Evolutionary conservation across 495 filamentous ascomycete species (phyloP), one percentile per base, ranked within the genome.

Genomic region (Lepraria neglecta): DNA sequence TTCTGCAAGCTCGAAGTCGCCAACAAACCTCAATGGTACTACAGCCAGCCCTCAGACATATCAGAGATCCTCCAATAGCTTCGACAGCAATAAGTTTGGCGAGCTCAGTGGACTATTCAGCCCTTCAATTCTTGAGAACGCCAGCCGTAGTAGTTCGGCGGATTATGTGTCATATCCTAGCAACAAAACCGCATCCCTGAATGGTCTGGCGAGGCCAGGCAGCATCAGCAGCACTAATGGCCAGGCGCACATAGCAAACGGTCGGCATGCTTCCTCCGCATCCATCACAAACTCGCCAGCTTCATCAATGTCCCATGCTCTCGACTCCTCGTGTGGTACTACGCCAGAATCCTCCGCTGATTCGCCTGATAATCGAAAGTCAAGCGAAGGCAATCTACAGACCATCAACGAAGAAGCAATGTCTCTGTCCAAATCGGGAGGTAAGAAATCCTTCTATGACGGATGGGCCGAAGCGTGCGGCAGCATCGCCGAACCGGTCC

Each of bases 321-420:
- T 67, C 28, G 62, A 65, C 64, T 96, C 91, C n/a, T 98, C 94
- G 6, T 91, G 83, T 67, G 91, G 90, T 24, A 90, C 87, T n/a
- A 87, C 84, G 17, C 87, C 87, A 3, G 86, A 89, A 65, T 84
- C 87, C 15, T 81, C 76, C 45, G 70, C 78, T 31, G 81, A 83
- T 63, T 83, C 81, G 46, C 83, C 82, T 9, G 70, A 70, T 14
- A 52, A 60, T 40, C 62, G 60, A 19, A 69, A 69, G 50, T 40
- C 30, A 38, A 59, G 55, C 48, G 68, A 68, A 27, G 47, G 54
- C 24, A 48, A 21, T 30, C 58, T 69, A 58, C 71, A 72, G 43
- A 73, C 68, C 28, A 68, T 66, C 47, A 62, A 63, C 24, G 71
- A 70, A 54, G 73, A 76, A 21, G 42, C 61, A 45, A 68, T 60